phyloP scores from a whole-genome alignment of 257 asterid genomes.

The Verbena officinalis region DNA sequence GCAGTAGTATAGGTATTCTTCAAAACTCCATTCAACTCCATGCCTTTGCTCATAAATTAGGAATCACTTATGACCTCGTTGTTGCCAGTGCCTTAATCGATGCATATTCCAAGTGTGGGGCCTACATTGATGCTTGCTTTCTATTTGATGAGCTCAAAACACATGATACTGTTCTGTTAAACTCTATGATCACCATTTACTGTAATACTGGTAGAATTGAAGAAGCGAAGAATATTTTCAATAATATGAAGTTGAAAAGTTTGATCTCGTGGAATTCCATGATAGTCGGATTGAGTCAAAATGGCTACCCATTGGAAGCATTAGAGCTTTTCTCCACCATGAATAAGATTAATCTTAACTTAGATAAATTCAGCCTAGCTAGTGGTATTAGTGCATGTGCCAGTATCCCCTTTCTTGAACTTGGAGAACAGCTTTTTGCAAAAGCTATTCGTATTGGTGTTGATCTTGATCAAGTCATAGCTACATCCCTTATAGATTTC shows the following conservation, averaged over 20 bases:
- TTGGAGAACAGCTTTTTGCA: slow-evolving; percentile 81
- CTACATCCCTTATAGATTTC: slow-evolving; percentile 74
- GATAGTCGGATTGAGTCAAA: slow-evolving; percentile 76
- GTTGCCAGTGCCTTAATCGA: slow-evolving; percentile 69
- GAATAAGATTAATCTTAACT: slow-evolving; percentile 51
- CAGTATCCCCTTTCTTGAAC: slow-evolving; percentile 62
- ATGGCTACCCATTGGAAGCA: slow-evolving; percentile 73
- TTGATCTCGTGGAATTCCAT: slow-evolving; percentile 93
- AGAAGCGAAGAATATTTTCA: slow-evolving; percentile 69
- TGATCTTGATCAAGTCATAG: slow-evolving; percentile 56
- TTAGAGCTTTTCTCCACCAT: slow-evolving; percentile 61
- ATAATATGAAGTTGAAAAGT: slow-evolving; percentile 54
- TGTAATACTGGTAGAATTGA: slow-evolving; percentile 61
- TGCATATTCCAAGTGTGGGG: slow-evolving; percentile 72
- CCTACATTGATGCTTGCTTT: slow-evolving; percentile 53
- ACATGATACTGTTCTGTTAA: slow-evolving; percentile 68
- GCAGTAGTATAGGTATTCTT: slow-evolving; percentile 50
- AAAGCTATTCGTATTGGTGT: slow-evolving; percentile 65
- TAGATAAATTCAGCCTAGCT: slow-evolving; percentile 65
- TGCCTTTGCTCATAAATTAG: slow-evolving; percentile 52
- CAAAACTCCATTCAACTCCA: slow-evolving; percentile 58
- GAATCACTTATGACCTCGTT: slow-evolving; percentile 52
- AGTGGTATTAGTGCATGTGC: slow-evolving; percentile 84
- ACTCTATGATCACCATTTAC: slow-evolving; percentile 76
- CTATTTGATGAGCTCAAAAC: slow-evolving; percentile 60